A percentile compares a stretch with the other conserved stretches of the same genome.
phyloP scores from a whole-genome alignment of 805 yeast species.

The Candida ascalaphidarum region DNA sequence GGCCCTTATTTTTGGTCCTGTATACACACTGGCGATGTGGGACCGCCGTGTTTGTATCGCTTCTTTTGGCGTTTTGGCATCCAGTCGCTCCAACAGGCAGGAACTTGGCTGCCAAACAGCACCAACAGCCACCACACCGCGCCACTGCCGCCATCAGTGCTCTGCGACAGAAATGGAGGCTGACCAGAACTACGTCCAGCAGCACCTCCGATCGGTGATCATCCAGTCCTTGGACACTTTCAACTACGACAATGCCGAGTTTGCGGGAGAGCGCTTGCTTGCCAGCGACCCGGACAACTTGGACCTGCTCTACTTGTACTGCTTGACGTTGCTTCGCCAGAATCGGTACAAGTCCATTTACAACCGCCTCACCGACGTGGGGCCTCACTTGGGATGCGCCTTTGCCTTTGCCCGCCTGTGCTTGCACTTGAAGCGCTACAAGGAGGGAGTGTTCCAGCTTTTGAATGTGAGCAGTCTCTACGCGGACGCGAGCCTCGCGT shows the following conservation, averaged over 20 bases:
- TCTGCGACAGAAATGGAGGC: too few species aligned
- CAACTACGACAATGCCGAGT: conserved; percentile 67
- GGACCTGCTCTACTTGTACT: conserved; percentile 63
- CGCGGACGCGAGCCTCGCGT: conserved; percentile 9
- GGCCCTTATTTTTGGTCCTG: too few species aligned
- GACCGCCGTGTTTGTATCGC: too few species aligned
- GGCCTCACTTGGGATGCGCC: conserved; percentile 60
- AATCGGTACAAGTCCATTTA: conserved; percentile 57
- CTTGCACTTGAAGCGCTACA: conserved; percentile 41
- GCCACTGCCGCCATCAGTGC: too few species aligned
- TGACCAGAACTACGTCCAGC: conserved; percentile 22
- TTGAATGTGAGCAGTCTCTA: conserved; percentile 20
- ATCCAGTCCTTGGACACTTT: conserved; percentile 67
- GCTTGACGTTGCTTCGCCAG: conserved; percentile 53
- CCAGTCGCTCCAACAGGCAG: too few species aligned
- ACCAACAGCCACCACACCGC: too few species aligned
- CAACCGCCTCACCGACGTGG: conserved; percentile 22
- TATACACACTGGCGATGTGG: too few species aligned
- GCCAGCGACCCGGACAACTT: conserved; percentile 50
- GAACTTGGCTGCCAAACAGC: too few species aligned
- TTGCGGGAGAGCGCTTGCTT: conserved; percentile 73
- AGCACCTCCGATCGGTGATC: conserved; percentile 48
- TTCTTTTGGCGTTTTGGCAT: too few species aligned
- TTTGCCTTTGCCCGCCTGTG: conserved; percentile 69
- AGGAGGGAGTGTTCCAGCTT: conserved; percentile 52